A percentile compares a stretch with the other conserved stretches of the same genome.
phyloP scores from a whole-genome alignment of 1,139 yeast species.

The Suhomyces bokatorum region DNA sequence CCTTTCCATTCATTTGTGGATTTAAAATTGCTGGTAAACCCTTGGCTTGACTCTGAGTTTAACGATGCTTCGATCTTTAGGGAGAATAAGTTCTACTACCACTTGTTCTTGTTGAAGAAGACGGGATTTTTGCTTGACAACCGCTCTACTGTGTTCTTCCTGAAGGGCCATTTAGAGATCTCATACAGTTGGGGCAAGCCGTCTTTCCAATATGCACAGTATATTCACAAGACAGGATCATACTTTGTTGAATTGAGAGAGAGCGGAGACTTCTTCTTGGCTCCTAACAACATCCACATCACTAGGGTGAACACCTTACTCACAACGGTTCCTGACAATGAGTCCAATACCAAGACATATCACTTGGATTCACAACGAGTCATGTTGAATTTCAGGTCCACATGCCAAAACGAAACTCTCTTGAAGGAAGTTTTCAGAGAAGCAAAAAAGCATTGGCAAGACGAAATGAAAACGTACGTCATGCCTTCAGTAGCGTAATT shows the following conservation, averaged over 20 bases:
- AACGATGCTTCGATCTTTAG: slow-evolving; percentile 45
- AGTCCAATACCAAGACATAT: slow-evolving; percentile 28
- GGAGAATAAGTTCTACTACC: slow-evolving; percentile 60
- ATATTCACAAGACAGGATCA: slow-evolving; percentile 84
- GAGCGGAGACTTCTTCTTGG: slow-evolving; percentile 76
- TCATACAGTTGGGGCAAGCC: slow-evolving; percentile 92
- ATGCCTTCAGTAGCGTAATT: slow-evolving; percentile 9
- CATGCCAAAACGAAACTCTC: slow-evolving; percentile 54
- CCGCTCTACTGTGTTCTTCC: slow-evolving; percentile 67
- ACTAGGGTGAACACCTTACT: slow-evolving; percentile 54
- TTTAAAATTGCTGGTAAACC: slow-evolving; percentile 61
- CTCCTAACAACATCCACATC: slow-evolving; percentile 76
- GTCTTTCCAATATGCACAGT: slow-evolving; percentile 78
- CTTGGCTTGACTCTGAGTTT: slow-evolving; percentile 65
- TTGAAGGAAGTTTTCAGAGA: slow-evolving; percentile 57
- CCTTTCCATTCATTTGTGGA: slow-evolving; percentile 90
- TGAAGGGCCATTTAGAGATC: slow-evolving; percentile 54
- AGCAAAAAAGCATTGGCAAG: slow-evolving; percentile 54
- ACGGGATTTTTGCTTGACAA: slow-evolving; percentile 82
- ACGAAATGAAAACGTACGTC: slow-evolving; percentile 21
- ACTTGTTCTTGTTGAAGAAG: slow-evolving; percentile 59
- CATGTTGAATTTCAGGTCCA: slow-evolving; percentile 64
- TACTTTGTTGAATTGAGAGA: slow-evolving; percentile 86
- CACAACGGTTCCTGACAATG: slow-evolving; percentile 28
- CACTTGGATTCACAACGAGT: slow-evolving; percentile 67